Evolutionary conservation across 1,284 basidiomycete species (phyloP).

Genomic region (Apiotrichum gracile): DNA sequence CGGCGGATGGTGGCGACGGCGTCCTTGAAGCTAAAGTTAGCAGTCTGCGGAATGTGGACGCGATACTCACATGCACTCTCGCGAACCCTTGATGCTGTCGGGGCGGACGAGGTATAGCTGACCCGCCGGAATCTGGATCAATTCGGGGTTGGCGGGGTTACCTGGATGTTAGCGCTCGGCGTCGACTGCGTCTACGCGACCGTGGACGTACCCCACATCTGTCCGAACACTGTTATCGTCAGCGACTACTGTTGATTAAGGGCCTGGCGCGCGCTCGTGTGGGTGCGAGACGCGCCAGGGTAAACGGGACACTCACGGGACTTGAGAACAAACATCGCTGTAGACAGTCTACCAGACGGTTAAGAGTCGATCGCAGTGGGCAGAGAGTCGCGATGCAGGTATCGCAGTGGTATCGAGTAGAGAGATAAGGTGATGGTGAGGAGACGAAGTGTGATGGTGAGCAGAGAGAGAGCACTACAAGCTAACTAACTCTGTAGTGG

Average conservation of each 20-base stretch:
- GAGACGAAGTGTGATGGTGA: too few species aligned
- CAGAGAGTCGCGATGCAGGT: too few species aligned
- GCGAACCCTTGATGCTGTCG: constrained; percentile 78
- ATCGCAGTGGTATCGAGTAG: constrained; percentile 3
- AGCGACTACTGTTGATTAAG: constrained; percentile 8
- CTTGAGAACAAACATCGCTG: constrained; percentile 66
- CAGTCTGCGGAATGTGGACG: too few species aligned
- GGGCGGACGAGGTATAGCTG: constrained; percentile 87
- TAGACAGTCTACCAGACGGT: not conserved
- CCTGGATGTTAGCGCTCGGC: constrained; percentile 24
- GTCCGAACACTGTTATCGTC: constrained; percentile 65
- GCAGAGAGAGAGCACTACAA: too few species aligned
- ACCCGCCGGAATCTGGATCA: constrained; percentile 90
- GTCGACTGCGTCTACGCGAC: not conserved
- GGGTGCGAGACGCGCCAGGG: not conserved
- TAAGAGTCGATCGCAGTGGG: too few species aligned
- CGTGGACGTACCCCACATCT: constrained; percentile 79
- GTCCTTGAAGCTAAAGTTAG: constrained; percentile 95
- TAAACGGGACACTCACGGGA: constrained; percentile 60
- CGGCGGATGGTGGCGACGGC: constrained; percentile 91
- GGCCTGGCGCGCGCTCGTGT: too few species aligned
- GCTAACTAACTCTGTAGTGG: too few species aligned
- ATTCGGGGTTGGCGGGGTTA: constrained; percentile 70
- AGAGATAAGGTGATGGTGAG: not conserved
- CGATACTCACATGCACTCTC: constrained; percentile 96